phyloP scores from a whole-genome alignment of 306 rosid species.

The Cucurbita moschata region DNA sequence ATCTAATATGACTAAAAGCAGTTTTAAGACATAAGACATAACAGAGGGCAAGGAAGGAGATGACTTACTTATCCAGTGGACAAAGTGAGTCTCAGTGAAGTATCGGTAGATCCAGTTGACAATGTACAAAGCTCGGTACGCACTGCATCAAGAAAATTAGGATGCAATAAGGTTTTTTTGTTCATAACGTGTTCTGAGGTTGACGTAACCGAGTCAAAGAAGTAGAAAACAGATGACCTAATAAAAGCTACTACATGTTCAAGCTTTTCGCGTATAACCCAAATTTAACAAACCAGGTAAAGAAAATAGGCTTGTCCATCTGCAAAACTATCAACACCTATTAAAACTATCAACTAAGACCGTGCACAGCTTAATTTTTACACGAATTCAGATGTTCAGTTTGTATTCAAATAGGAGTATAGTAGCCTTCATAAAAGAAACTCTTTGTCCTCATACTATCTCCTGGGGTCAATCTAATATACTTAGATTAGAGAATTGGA shows the following conservation, averaged over 20 bases:
- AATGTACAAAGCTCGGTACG: constrained; percentile 72
- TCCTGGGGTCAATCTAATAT: background rate
- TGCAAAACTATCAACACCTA: background rate
- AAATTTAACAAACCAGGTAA: background rate
- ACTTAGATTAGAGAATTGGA: background rate
- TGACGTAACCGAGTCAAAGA: background rate
- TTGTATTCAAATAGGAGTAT: background rate
- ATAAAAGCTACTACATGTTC: background rate
- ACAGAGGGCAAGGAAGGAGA: background rate
- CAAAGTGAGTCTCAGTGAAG: constrained; percentile 70
- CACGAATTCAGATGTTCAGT: background rate
- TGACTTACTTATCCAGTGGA: constrained; percentile 76
- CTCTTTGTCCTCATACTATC: background rate
- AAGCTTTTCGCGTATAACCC: background rate
- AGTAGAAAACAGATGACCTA: background rate
- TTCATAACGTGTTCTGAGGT: background rate
- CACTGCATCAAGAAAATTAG: constrained; percentile 40
- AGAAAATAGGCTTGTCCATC: background rate
- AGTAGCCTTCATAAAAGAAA: background rate
- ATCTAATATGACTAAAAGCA: background rate
- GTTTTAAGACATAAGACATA: background rate
- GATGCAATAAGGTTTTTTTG: background rate
- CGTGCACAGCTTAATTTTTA: background rate
- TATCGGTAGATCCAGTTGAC: constrained; percentile 87
- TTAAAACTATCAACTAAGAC: background rate